Base-by-base conservation (phyloP, 768 basidiomycete genomes). In the Lactarius sanguifluus region DNA sequence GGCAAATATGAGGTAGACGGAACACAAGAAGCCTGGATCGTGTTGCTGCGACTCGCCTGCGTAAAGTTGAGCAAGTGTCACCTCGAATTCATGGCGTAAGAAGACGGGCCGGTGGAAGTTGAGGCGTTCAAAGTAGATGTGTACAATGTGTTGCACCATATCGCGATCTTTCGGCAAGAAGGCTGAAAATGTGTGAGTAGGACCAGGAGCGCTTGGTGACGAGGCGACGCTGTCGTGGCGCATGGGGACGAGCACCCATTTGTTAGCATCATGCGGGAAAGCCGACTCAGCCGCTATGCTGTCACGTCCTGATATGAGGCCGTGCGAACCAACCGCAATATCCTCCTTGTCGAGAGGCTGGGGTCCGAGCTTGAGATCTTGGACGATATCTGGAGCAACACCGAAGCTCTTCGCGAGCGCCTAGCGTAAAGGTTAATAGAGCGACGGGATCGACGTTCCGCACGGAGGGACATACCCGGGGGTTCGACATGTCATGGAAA, bases 61-160 rank as follows among this genome's bases (percentile, higher is more conserved):
- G 72, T 94, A 94, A n/a, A 92, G 80, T 30, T 84, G 81, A 54
- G 84, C 79, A 61, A 94, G 76, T 16, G 81, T 80, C 71, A 79
- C 81, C 69, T 90, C 84, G 74, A 94, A 92, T 45, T 89, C 86
- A 62, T 81, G 78, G 56, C 86, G 86, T 34, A 82, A 76, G 73
- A 88, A 91, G 59, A 92, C 88, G 0, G 92, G 92, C 1, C 92
- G 85, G 73, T 94, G 91, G 69, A 83, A 74, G 69, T 94, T 92
- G 75, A 94, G 90, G 59, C 86, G 86, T 2, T 77, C 73, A 75
- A 94, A 94, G 75, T 93, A 94, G 59, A 85, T 82, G 15, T 88
- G 82, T 64, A 89, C 80, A 68, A 93, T 84, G 59, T 78, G 77
- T 54, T 80, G 76, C 16, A 87, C 84, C 80, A 88, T 86, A 9